These are phyloP conservation scores for Jaenimonas drosophilae DNA, from an alignment of 208 protist species.

Conservation along the genomic window DNA sequence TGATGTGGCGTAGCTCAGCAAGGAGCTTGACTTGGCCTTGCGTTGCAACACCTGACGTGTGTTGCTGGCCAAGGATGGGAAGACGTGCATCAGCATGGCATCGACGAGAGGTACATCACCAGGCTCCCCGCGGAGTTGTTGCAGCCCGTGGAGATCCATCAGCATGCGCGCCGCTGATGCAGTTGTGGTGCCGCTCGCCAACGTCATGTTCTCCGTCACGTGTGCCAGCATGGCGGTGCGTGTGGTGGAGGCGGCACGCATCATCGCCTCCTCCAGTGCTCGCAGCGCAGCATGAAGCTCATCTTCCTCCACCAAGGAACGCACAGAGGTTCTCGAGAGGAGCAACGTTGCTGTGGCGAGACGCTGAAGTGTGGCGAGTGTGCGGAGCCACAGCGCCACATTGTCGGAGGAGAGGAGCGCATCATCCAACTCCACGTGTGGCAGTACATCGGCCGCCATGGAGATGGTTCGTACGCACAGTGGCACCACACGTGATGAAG, in stretches of 20 bases:
- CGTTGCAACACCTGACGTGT: conserved; percentile 38
- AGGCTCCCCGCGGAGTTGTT: conserved; percentile 17
- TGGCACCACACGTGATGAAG: conserved; percentile 26
- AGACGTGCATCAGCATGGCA: conserved; percentile 33
- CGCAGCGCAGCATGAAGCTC: background rate
- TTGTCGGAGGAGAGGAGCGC: conserved; percentile 4
- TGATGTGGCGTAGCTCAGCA: conserved; percentile 62
- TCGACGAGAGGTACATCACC: conserved; percentile 14
- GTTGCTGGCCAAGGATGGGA: conserved; percentile 61
- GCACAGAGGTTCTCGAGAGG: background rate
- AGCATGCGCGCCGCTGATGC: conserved; percentile 23
- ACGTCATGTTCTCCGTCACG: no score
- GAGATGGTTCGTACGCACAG: conserved; percentile 53
- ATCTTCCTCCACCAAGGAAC: background rate
- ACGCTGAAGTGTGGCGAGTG: conserved; percentile 45
- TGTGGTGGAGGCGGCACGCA: background rate
- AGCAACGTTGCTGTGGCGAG: conserved; percentile 31
- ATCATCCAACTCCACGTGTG: conserved; percentile 17
- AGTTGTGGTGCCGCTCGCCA: conserved; percentile 2
- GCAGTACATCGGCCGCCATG: conserved; percentile 31
- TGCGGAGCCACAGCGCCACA: conserved; percentile 24
- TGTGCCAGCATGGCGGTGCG: background rate
- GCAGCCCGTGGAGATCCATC: conserved; percentile 27
- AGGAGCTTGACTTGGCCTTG: conserved; percentile 41
- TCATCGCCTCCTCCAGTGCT: background rate